Base-by-base conservation (phyloP, 495 filamentous ascomycete species). In the Talaromyces stipitatus region DNA sequence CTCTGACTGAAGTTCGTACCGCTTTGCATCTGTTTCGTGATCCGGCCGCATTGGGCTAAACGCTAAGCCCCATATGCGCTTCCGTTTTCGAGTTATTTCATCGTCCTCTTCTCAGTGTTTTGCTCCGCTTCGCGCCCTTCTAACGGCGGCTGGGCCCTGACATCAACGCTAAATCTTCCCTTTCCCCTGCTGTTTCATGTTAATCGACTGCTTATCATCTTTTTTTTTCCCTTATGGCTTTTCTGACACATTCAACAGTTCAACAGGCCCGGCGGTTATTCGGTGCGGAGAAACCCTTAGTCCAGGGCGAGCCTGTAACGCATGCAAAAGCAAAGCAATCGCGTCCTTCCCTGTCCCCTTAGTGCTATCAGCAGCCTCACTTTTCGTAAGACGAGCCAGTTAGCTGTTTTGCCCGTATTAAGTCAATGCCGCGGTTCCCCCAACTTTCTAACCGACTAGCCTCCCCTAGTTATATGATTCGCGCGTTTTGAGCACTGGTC, bases 311-410 rank as follows among this genome's bases (percentile, higher is more conserved):
- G n/a, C 38, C 24, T 9, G 22, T 28, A 50, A 51, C 27, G 24
- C 22, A 51, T 51, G 48, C 48, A 11, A 51, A 23, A 27, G n/a
- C n/a, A 26, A 28, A 51, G 48, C 48, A 51, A 51, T 30, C 48
- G n/a, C 48, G 45, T 48, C 14, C 45, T 48, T 48, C 45, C 45
- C 45, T 48, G 45, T 26, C 22, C 12, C 20, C 45, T 48, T 48
- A 48, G 22, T 51, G 48, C 48, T 16, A 30, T 51, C 48, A 51
- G 26, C 48, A 51, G 48, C 48, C 48, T 51, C 48, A 51, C 48
- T 51, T 51, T 45, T 51, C 14, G 24, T 29, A 51, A 29, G 30
- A 8, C 27, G 27, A 23, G 23, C 20, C 27, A 30, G 5, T 14
- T 29, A 18, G 27, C 48, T 51, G 48, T 18, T 51, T 51, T 30